These are phyloP conservation scores for Skeletonema potamos DNA, from an alignment of 108 stramenopile genomes.

Conservation along the genomic window DNA sequence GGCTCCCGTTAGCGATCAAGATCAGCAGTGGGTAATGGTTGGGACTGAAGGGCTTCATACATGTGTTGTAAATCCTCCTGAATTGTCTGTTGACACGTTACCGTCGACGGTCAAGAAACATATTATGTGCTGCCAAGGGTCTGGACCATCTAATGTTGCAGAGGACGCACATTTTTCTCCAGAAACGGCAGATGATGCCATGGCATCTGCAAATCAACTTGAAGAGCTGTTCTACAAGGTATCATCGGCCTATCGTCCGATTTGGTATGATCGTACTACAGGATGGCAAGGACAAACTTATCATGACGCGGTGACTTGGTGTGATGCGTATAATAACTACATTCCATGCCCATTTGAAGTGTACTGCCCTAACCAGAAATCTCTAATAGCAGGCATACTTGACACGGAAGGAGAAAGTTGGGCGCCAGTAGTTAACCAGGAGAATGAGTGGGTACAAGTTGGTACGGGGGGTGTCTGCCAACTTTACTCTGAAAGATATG, in stretches of 20 bases:
- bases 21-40: conserved; percentile 8
- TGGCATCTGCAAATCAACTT: conserved; percentile 3
- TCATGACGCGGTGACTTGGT: conserved; percentile 33
- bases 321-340: conserved; percentile 19
- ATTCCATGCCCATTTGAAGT: conserved; percentile 43
- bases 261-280: conserved; percentile 29
- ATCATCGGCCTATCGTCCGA: conserved; percentile 30
- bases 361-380: conserved; percentile 30
- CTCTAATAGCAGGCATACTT: not conserved
- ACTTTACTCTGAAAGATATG: conserved; percentile 25
- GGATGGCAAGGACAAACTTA: conserved; percentile 46
- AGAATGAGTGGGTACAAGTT: conserved; percentile 47
- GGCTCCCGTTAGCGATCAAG: conserved; percentile 8
- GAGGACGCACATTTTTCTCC: not conserved
- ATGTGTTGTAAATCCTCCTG: not conserved
- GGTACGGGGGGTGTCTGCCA: conserved; percentile 23
- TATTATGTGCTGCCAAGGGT: not conserved
- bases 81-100: not conserved
- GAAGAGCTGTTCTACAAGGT: conserved; percentile 18
- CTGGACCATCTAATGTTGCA: not conserved
- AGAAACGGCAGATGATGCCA: not conserved
- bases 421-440: conserved; percentile 29
- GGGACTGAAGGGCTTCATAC: conserved; percentile 4
- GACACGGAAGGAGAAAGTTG: conserved; percentile 37
- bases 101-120: not conserved